Percentiles rank a stretch among this genome's conserved stretches.
Evolutionary conservation across 2,329 filamentous ascomycete species (phyloP).

Genomic region (Colletotrichum costaricense): DNA sequence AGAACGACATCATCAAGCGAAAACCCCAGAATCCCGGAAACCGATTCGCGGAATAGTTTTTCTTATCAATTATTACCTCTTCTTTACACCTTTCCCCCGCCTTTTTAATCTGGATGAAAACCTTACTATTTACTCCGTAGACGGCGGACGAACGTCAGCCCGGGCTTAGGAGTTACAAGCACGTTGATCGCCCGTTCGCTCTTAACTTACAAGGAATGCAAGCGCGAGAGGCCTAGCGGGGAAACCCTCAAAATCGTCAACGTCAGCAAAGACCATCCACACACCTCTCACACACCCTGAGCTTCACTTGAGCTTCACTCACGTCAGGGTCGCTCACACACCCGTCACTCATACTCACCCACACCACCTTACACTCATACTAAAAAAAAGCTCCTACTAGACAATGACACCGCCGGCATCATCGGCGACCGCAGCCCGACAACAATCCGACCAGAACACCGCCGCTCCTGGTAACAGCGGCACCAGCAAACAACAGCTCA

Average conservation of each 20-base stretch:
- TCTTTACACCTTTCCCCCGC: neutral
- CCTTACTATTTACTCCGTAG: neutral
- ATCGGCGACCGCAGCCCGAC: slow-evolving; percentile 2
- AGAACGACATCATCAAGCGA: neutral
- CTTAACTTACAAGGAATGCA: neutral
- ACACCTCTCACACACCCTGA: neutral
- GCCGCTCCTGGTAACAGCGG: neutral
- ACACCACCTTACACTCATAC: no score
- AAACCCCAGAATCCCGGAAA: no score
- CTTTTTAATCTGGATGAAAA: neutral
- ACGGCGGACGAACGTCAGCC: neutral
- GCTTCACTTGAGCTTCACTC: neutral
- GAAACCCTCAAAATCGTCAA: slow-evolving; percentile 20
- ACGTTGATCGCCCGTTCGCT: neutral
- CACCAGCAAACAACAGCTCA: slow-evolving; percentile 49
- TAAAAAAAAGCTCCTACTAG: neutral
- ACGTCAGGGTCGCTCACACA: neutral
- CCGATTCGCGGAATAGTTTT: neutral
- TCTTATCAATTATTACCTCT: neutral
- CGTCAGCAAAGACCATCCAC: slow-evolving; percentile 5
- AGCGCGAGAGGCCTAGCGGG: neutral
- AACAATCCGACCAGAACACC: neutral
- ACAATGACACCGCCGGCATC: slow-evolving; percentile 26
- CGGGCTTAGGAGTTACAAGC: neutral
- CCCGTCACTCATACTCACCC: neutral